Conservation (phyloP, 805 yeast species). For the Candida incommunis region DNA sequence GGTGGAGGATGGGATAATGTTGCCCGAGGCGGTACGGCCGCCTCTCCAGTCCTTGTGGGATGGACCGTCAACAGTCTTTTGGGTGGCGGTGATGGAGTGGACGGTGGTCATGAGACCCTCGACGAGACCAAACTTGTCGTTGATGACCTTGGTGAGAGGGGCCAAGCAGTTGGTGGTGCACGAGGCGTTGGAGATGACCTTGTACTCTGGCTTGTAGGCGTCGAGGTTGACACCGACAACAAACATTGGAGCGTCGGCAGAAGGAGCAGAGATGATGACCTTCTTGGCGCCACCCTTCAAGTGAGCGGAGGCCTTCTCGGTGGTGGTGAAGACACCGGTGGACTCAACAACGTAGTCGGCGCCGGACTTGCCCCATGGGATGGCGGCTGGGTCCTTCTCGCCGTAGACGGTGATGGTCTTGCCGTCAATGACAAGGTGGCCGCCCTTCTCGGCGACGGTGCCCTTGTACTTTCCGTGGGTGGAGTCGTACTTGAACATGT, state of each 20-base stretch:
- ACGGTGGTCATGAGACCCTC: constrained; percentile 94
- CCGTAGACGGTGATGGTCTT: constrained; percentile 51
- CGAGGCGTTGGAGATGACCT: constrained; percentile 80
- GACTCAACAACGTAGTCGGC: constrained; percentile 85
- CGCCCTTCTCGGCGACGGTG: constrained; percentile 46
- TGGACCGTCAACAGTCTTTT: constrained; percentile 94
- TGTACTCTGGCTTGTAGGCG: constrained; percentile 59
- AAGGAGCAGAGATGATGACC: constrained; percentile 90
- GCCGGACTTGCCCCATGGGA: constrained; percentile 76
- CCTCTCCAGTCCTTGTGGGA: constrained; percentile 98
- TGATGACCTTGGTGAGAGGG: constrained; percentile 80
- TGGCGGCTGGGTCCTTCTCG: constrained; percentile 72
- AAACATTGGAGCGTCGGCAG: constrained; percentile 89
- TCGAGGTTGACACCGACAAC: constrained; percentile 83
- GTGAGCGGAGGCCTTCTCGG: constrained; percentile 73
- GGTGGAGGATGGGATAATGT: constrained; percentile 89
- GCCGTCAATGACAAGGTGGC: constrained; percentile 54
- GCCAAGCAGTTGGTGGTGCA: constrained; percentile 95
- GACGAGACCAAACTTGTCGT: constrained; percentile 75
- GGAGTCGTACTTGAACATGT: constrained; percentile 91
- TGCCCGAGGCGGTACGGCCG: constrained; percentile 92
- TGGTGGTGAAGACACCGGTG: constrained; percentile 84
- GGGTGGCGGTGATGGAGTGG: constrained; percentile 92
- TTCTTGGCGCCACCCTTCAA: constrained; percentile 86
- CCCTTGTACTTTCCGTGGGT: constrained; percentile 83